These are phyloP conservation scores for Astrothelium subdiscretum DNA, from an alignment of 495 filamentous ascomycete species.

Conservation along the genomic window DNA sequence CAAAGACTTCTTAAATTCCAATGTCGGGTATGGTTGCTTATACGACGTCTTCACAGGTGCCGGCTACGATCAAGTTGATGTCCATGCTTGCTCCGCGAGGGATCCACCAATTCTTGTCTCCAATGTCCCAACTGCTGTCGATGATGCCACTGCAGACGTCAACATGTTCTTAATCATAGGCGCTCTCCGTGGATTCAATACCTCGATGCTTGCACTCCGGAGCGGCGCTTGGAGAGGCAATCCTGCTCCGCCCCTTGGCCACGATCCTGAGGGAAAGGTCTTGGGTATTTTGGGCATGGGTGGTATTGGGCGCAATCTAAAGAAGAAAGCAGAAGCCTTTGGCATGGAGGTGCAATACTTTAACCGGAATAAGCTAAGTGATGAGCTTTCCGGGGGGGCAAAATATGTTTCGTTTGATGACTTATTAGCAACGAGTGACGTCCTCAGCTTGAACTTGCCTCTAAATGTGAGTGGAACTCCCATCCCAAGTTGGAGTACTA, in stretches of 20 bases:
- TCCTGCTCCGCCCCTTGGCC: slow-evolving; percentile 38
- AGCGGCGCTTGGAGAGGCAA: slow-evolving; percentile 46
- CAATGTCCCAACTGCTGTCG: slow-evolving; percentile 69
- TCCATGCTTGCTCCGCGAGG: slow-evolving; percentile 52
- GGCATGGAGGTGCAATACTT: slow-evolving; percentile 56
- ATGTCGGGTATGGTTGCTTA: no score
- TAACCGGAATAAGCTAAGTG: slow-evolving; percentile 44
- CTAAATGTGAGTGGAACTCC: slow-evolving; percentile 48
- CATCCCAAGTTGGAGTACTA: background rate
- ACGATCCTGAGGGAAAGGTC: slow-evolving; percentile 53
- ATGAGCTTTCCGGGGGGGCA: slow-evolving; percentile 47
- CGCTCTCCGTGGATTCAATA: slow-evolving; percentile 59
- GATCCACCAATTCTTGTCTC: slow-evolving; percentile 53
- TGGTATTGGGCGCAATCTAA: slow-evolving; percentile 53
- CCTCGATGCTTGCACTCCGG: slow-evolving; percentile 48
- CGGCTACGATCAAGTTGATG: slow-evolving; percentile 74
- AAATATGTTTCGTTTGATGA: slow-evolving; percentile 60
- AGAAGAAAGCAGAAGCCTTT: slow-evolving; percentile 52
- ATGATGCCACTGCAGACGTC: slow-evolving; percentile 71
- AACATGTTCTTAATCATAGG: slow-evolving; percentile 70
- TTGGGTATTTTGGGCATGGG: slow-evolving; percentile 47
- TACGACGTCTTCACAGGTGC: slow-evolving; percentile 37
- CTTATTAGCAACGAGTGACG: slow-evolving; percentile 53
- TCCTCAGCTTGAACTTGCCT: slow-evolving; percentile 65
- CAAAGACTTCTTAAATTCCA: no score